phyloP scores from a whole-genome alignment of 306 rosid species.

The Castanopsis chinensis region DNA sequence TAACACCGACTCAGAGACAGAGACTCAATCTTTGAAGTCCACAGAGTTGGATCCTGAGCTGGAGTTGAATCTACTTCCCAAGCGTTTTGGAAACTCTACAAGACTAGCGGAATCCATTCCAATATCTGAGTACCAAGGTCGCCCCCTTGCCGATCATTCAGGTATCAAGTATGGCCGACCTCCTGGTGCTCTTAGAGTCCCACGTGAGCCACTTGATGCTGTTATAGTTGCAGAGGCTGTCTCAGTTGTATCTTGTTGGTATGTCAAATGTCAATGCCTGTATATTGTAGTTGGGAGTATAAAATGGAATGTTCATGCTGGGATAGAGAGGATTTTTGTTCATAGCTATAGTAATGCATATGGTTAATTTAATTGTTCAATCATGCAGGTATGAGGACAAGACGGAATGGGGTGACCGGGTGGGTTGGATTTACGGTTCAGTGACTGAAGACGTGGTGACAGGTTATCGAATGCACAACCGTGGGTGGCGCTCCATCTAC shows the following conservation, averaged over 20 bases:
- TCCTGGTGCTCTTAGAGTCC: slow-evolving; percentile 57
- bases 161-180: slow-evolving; percentile 67
- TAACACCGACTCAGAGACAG: slow-evolving; percentile 29
- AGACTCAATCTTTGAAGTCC: slow-evolving; percentile 37
- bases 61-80: slow-evolving; percentile 60
- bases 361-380: not conserved
- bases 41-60: slow-evolving; percentile 59
- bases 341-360: too few species aligned
- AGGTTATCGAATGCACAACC: slow-evolving; percentile 57
- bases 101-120: slow-evolving; percentile 65
- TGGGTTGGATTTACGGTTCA: slow-evolving; percentile 58
- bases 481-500: slow-evolving; percentile 54
- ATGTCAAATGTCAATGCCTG: not conserved
- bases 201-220: slow-evolving; percentile 87
- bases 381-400: slow-evolving; percentile 48
- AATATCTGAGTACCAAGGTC: slow-evolving; percentile 64
- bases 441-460: slow-evolving; percentile 61
- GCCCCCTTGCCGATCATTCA: slow-evolving; percentile 78
- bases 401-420: slow-evolving; percentile 56
- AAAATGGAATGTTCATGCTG: too few species aligned
- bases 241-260: slow-evolving; percentile 85
- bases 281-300: too few species aligned
- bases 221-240: slow-evolving; percentile 72
- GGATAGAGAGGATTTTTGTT: too few species aligned
- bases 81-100: slow-evolving; percentile 81